A percentile compares a stretch with the other conserved stretches of the same genome.
phyloP scores from a whole-genome alignment of 2,329 filamentous ascomycete genomes.

The Sporothrix inflata region DNA sequence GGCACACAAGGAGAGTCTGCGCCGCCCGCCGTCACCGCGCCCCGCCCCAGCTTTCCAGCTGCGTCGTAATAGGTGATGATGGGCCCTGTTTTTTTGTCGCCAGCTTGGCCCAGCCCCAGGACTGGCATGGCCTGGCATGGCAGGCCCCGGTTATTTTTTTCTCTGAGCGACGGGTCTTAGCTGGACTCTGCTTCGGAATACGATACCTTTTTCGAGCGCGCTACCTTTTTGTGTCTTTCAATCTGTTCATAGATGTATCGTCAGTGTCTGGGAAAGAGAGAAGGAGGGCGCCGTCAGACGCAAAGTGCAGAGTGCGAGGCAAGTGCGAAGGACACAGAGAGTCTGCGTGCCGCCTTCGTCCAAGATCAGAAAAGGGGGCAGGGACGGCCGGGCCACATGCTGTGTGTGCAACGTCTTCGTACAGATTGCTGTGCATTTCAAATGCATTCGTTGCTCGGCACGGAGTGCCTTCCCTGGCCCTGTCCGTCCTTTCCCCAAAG shows the following conservation, averaged over 20 bases:
- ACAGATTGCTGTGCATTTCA: neutral
- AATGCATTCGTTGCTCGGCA: slow-evolving; percentile 9
- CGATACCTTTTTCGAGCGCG: neutral
- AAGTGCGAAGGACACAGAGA: neutral
- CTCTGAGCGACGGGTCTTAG: neutral
- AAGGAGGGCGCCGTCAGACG: neutral
- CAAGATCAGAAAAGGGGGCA: neutral
- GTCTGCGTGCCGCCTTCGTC: neutral
- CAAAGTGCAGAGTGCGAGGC: neutral
- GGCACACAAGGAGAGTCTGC: neutral
- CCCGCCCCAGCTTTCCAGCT: slow-evolving; percentile 23
- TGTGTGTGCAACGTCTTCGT: slow-evolving; percentile 14
- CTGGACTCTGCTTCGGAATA: slow-evolving; percentile 10
- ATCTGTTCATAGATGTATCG: neutral
- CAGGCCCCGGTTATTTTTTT: neutral
- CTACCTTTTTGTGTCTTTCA: neutral
- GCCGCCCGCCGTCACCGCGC: slow-evolving; percentile 10
- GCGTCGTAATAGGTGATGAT: slow-evolving; percentile 10
- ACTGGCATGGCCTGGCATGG: slow-evolving; percentile 5
- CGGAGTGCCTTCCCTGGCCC: slow-evolving; percentile 8
- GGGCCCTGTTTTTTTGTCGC: neutral
- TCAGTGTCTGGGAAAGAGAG: neutral
- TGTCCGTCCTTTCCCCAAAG: neutral
- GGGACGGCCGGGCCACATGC: neutral
- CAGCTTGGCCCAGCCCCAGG: slow-evolving; percentile 12